These are phyloP conservation scores for Fusarium abutilonis DNA, from an alignment of 2,329 filamentous ascomycete genomes.

Conservation along the genomic window DNA sequence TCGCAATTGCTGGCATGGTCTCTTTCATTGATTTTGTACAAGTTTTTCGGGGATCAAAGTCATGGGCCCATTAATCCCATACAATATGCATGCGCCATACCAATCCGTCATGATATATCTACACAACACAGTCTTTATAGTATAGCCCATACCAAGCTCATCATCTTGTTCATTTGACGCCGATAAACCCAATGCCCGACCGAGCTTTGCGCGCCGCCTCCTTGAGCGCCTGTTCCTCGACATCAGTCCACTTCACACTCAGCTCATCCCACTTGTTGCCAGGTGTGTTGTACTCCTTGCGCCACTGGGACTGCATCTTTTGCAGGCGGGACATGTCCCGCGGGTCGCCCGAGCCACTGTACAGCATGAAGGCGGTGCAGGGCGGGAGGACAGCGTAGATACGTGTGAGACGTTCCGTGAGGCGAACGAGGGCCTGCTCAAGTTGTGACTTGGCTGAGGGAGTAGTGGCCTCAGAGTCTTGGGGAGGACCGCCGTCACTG, in stretches of 20 bases:
- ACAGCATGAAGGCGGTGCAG: slow-evolving; percentile 72
- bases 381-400: slow-evolving; percentile 69
- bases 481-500: slow-evolving; percentile 51
- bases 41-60: background rate
- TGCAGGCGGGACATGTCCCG: slow-evolving; percentile 71
- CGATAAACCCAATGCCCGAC: slow-evolving; percentile 71
- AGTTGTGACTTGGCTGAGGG: slow-evolving; percentile 48
- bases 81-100: background rate
- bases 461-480: slow-evolving; percentile 24
- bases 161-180: slow-evolving; percentile 63
- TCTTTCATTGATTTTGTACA: slow-evolving; percentile 1
- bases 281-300: slow-evolving; percentile 70
- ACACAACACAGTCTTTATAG: background rate
- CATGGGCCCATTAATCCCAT: background rate
- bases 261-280: slow-evolving; percentile 74
- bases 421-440: slow-evolving; percentile 57
- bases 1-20: slow-evolving; percentile 13
- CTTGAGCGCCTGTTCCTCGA: slow-evolving; percentile 70
- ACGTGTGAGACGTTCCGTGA: slow-evolving; percentile 61
- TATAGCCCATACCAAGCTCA: background rate
- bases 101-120: background rate
- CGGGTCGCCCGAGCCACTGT: slow-evolving; percentile 74
- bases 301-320: slow-evolving; percentile 68
- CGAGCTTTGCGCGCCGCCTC: slow-evolving; percentile 66
- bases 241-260: slow-evolving; percentile 74